phyloP scores from a whole-genome alignment of 2,329 filamentous ascomycete species.

The Pestalotiopsis sp. region DNA sequence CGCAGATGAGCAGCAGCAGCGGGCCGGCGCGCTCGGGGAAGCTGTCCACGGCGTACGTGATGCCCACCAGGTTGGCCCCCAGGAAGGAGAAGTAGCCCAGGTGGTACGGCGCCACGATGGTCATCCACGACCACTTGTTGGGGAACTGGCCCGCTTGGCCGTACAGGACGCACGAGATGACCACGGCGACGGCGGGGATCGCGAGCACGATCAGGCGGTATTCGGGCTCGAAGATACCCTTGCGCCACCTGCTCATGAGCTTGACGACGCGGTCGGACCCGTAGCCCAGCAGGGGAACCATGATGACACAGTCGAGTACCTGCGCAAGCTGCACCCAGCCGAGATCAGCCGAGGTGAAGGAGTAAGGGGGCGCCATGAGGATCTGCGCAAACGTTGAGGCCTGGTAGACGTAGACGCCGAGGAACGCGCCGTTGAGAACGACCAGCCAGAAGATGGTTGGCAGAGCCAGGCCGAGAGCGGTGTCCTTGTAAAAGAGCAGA shows the following conservation, averaged over 20 bases:
- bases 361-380: slow-evolving; percentile 21
- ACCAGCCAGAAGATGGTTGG: slow-evolving; percentile 25
- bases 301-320: slow-evolving; percentile 20
- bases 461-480: slow-evolving; percentile 17
- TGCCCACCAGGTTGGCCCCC: slow-evolving; percentile 27
- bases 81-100: slow-evolving; percentile 28
- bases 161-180: slow-evolving; percentile 15
- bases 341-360: slow-evolving; percentile 17
- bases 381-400: slow-evolving; percentile 24
- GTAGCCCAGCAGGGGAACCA: slow-evolving; percentile 22
- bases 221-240: slow-evolving; percentile 15
- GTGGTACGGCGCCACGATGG: slow-evolving; percentile 22
- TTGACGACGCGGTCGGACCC: slow-evolving; percentile 21
- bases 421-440: slow-evolving; percentile 24
- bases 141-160: slow-evolving; percentile 13
- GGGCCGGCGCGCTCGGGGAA: slow-evolving; percentile 32
- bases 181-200: slow-evolving; percentile 11
- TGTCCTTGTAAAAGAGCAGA: slow-evolving; percentile 21
- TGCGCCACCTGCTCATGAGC: slow-evolving; percentile 8
- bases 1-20: slow-evolving; percentile 25
- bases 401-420: slow-evolving; percentile 28
- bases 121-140: slow-evolving; percentile 37
- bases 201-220: slow-evolving; percentile 13
- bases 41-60: slow-evolving; percentile 30
- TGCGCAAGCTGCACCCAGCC: slow-evolving; percentile 23